Evolutionary conservation across 1,139 yeast species (phyloP).

Genomic region (Arxiozyma bovina): DNA sequence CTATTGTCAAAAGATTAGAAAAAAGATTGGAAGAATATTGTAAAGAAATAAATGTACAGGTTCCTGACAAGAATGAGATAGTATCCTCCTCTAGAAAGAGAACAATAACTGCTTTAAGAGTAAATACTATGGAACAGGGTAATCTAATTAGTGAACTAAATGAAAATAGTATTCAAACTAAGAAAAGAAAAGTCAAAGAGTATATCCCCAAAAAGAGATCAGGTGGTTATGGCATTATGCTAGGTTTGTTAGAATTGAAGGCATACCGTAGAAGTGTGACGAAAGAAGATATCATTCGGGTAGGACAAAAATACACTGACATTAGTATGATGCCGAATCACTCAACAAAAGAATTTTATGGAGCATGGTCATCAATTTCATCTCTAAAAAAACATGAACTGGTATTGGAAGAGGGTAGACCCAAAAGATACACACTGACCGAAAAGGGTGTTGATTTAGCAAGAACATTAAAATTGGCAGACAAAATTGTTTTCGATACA

Average conservation of each 20-base stretch:
- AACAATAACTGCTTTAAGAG: slow-evolving; percentile 12
- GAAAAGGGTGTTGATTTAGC: slow-evolving; percentile 70
- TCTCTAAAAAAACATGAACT: slow-evolving; percentile 55
- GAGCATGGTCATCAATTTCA: slow-evolving; percentile 74
- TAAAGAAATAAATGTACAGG: slow-evolving; percentile 12
- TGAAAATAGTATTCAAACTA: slow-evolving; percentile 7
- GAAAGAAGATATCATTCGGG: slow-evolving; percentile 48
- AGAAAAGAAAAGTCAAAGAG: slow-evolving; percentile 32
- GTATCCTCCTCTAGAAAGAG: slow-evolving; percentile 8
- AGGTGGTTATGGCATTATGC: slow-evolving; percentile 79
- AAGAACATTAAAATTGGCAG: slow-evolving; percentile 42
- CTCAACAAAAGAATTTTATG: slow-evolving; percentile 51
- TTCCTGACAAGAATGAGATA: slow-evolving; percentile 3
- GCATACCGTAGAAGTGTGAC: slow-evolving; percentile 43
- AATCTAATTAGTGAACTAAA: neutral
- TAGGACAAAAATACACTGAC: slow-evolving; percentile 57
- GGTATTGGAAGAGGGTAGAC: slow-evolving; percentile 49
- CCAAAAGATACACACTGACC: slow-evolving; percentile 54
- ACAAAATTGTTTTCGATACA: slow-evolving; percentile 28
- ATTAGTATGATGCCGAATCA: slow-evolving; percentile 58
- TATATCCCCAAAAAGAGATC: slow-evolving; percentile 74
- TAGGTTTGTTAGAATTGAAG: slow-evolving; percentile 54
- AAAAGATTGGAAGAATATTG: slow-evolving; percentile 19
- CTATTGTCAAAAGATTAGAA: slow-evolving; percentile 23
- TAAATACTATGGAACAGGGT: neutral